phyloP scores from a whole-genome alignment of 1,139 yeast species.

The Debaryomycetaceae sp. region DNA sequence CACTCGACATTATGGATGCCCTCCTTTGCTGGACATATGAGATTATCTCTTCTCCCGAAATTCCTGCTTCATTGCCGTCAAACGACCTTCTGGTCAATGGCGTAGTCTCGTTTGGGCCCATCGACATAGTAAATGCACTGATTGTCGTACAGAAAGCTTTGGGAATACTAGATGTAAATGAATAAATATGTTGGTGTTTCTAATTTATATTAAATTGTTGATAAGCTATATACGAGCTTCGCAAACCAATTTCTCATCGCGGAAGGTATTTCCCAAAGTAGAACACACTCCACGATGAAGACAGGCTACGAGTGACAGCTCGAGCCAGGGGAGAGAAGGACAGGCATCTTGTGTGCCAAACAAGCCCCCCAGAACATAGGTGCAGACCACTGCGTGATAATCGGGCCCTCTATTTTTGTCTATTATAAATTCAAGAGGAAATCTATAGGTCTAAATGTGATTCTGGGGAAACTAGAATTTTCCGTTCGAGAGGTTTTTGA shows the following conservation, averaged over 20 bases:
- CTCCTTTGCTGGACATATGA: constrained; percentile 39
- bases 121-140: not conserved
- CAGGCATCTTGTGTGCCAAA: too few species aligned
- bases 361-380: too few species aligned
- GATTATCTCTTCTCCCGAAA: constrained; percentile 33
- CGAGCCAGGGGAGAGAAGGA: too few species aligned
- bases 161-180: too few species aligned
- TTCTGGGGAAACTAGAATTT: constrained; percentile 44
- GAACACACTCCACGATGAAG: too few species aligned
- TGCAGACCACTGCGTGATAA: too few species aligned
- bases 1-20: constrained; percentile 32
- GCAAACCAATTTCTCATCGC: not conserved
- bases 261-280: not conserved
- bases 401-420: too few species aligned
- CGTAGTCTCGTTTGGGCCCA: constrained; percentile 2
- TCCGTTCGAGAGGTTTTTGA: constrained; percentile 59
- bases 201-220: not conserved
- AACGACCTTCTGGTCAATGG: constrained; percentile 1
- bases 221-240: not conserved
- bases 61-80: constrained; percentile 4
- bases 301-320: too few species aligned
- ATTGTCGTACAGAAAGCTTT: too few species aligned
- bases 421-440: too few species aligned
- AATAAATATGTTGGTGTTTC: not conserved
- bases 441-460: not conserved